Evolutionary conservation across 1,284 basidiomycete genomes (phyloP), one percentile per base, ranked within the genome.

Genomic region (Trametes hirsuta): DNA sequence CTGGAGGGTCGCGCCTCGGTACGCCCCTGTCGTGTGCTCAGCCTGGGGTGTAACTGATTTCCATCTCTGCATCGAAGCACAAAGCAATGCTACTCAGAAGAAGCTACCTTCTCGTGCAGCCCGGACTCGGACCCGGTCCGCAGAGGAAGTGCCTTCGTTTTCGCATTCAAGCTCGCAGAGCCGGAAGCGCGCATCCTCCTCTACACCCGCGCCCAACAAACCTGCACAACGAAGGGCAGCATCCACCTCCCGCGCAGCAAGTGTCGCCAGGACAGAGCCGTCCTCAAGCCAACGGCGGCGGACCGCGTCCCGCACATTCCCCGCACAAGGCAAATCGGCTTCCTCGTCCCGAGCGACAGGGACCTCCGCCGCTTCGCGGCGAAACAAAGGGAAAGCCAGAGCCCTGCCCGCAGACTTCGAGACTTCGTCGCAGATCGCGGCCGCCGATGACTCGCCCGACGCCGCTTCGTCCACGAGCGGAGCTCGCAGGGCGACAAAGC

Each of bases 321-420:
- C 22, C n/a, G 49, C 53, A 30, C 40, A 42, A 30, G 34, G 37
- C 39, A 49, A 49, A 25, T 24, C 36, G 25, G 54, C 50, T 15
- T 30, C 45, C 35, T 24, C 47, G 41, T 44, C 42, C 61, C 53
- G 61, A n/a, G 44, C 30, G n/a, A 35, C 56, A 35, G 52, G 42
- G 8, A 12, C 18, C 14, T 11, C 49, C 35, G 35, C 47, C 11
- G 22, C 53, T 30, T 50, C 56, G 24, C 24, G 44, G 55, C 47
- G 46, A 49, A 64, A 59, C 10, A 69, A 67, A 47, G 62, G 64
- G 14, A 66, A 65, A 50, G 57, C 53, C 1, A 30, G 37, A 30
- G 55, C 49, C 18, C 11, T 30, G 6, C 39, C 39, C 15, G 55
- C 41, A 15, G 50, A 58, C 50, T 47, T 36, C 58, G 55, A 62